Evolutionary conservation across 2,329 filamentous ascomycete species (phyloP).

Genomic region (Penicillium janthinellum): DNA sequence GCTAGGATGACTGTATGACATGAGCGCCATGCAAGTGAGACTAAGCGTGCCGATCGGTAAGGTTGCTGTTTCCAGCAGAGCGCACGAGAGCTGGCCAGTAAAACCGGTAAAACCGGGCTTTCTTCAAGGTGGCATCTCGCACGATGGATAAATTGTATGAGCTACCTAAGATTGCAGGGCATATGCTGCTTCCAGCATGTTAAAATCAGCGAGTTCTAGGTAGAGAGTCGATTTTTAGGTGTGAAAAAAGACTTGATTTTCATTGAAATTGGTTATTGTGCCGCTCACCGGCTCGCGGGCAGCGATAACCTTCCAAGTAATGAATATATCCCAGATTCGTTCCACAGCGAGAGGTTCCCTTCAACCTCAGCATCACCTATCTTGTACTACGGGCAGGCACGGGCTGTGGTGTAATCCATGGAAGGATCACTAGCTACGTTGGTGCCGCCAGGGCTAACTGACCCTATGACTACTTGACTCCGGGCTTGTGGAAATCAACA

Average conservation of each 20-base stretch:
- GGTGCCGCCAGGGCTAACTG: too few species aligned
- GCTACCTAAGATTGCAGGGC: background rate
- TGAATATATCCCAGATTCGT: too few species aligned
- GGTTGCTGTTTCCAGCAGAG: background rate
- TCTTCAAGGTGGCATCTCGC: conserved; percentile 1
- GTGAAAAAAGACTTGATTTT: background rate
- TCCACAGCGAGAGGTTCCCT: too few species aligned
- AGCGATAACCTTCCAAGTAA: too few species aligned
- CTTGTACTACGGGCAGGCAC: too few species aligned
- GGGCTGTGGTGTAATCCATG: too few species aligned
- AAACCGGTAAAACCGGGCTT: background rate
- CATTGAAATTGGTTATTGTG: background rate
- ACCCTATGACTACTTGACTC: too few species aligned
- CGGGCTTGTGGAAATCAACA: too few species aligned
- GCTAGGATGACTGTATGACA: background rate
- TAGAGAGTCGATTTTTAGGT: background rate
- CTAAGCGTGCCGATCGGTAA: conserved; percentile 5
- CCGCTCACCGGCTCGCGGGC: too few species aligned
- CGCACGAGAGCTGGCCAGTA: conserved; percentile 6
- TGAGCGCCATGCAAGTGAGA: conserved; percentile 9
- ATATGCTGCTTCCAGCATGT: background rate
- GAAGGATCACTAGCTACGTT: too few species aligned
- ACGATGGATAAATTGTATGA: background rate
- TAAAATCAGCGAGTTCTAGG: too few species aligned
- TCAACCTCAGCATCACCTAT: too few species aligned